phyloP scores from a whole-genome alignment of 2,329 filamentous ascomycete genomes.

The Huntiella bhutanensis region DNA sequence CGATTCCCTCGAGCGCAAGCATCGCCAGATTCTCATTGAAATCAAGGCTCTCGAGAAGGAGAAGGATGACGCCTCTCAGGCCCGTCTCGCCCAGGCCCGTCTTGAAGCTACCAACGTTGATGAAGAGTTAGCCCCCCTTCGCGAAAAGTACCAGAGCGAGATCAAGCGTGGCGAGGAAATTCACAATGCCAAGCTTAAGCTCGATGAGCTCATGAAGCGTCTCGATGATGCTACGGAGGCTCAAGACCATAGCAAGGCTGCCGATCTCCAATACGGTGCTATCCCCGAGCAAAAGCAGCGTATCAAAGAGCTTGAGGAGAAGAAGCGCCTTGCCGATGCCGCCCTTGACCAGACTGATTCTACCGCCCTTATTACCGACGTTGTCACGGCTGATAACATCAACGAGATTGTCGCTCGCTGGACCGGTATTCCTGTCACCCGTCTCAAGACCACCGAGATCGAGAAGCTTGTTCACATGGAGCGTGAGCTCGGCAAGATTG shows the following conservation, averaged over 20 bases:
- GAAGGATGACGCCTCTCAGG: conserved; percentile 80
- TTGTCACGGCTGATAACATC: conserved; percentile 93
- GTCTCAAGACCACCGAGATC: conserved; percentile 87
- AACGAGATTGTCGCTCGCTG: conserved; percentile 94
- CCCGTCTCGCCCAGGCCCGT: conserved; percentile 63
- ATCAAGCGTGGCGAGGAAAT: conserved; percentile 81
- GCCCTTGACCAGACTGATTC: conserved; percentile 40
- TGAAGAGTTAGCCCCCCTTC: conserved; percentile 77
- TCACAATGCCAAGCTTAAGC: conserved; percentile 85
- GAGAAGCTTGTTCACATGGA: conserved; percentile 99
- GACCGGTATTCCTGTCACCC: conserved; percentile 95
- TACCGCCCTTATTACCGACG: conserved; percentile 66
- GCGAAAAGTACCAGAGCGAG: conserved; percentile 90
- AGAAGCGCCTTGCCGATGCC: conserved; percentile 63
- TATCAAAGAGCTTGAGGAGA: conserved; percentile 64
- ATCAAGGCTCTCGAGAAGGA: conserved; percentile 89
- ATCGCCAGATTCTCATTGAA: conserved; percentile 87
- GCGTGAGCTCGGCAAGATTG: conserved; percentile 59
- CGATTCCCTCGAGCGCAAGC: conserved; percentile 77
- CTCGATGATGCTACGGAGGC: conserved; percentile 81
- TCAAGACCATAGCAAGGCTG: conserved; percentile 68
- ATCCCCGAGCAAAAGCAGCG: conserved; percentile 76
- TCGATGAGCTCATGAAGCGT: conserved; percentile 80
- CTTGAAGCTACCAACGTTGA: conserved; percentile 86
- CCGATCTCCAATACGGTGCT: conserved; percentile 90